These are phyloP conservation scores for Venturiaceae sp. DNA, from an alignment of 2,329 filamentous ascomycete genomes.

Conservation along the genomic window DNA sequence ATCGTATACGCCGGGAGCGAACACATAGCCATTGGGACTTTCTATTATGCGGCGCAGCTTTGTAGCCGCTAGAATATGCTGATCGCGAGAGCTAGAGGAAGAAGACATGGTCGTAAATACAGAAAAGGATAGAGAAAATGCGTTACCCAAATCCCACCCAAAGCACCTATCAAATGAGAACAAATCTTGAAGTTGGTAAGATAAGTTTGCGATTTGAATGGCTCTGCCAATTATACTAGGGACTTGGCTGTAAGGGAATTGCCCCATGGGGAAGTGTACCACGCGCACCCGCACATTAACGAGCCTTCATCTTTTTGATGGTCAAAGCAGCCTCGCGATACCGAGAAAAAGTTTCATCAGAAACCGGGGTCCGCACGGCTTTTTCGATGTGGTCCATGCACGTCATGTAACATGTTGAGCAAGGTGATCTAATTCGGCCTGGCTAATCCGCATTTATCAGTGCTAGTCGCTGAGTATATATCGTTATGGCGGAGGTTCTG, in stretches of 20 bases:
- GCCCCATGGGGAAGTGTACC: no score
- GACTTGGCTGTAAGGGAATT: no score
- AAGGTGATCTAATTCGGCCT: not conserved
- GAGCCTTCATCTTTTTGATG: not conserved
- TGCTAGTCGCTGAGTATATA: not conserved
- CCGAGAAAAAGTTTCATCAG: not conserved
- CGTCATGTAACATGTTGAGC: not conserved
- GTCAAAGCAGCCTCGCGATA: not conserved
- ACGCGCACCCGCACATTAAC: not conserved
- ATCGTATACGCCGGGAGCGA: constrained; percentile 42
- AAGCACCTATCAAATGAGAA: no score
- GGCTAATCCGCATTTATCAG: not conserved
- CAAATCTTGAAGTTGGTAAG: no score
- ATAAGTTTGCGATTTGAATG: no score
- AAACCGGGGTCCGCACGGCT: not conserved
- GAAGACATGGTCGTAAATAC: no score
- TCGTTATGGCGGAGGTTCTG: no score
- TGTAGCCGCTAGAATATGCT: not conserved
- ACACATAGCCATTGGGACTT: constrained; percentile 15
- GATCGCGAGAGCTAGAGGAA: no score
- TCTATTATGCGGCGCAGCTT: constrained; percentile 5
- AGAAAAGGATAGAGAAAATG: no score
- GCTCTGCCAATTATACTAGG: no score
- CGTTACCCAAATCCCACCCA: no score
- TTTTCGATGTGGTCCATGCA: not conserved